These are phyloP conservation scores for Candida loeiensis DNA, from an alignment of 805 yeast genomes.

Conservation along the genomic window DNA sequence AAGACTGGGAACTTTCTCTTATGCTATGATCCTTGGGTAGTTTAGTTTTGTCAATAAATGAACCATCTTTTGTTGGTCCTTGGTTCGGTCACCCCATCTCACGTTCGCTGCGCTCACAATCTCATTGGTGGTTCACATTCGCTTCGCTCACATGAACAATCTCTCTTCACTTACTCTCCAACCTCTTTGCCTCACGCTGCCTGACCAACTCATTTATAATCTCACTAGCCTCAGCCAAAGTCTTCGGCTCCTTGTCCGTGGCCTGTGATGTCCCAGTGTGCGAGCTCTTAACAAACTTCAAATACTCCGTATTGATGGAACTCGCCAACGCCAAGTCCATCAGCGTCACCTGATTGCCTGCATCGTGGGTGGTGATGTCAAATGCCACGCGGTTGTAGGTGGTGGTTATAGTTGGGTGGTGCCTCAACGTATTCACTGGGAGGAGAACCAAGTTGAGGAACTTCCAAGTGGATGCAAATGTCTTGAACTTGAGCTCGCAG, in stretches of 20 bases:
- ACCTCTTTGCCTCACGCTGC: background rate
- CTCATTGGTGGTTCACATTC: background rate
- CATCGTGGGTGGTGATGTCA: slow-evolving; percentile 64
- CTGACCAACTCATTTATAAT: slow-evolving; percentile 12
- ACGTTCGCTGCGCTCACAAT: too few species aligned
- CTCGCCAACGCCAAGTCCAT: slow-evolving; percentile 58
- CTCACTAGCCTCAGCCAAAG: slow-evolving; percentile 13
- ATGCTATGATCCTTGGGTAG: too few species aligned
- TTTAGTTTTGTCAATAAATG: too few species aligned
- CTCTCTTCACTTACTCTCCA: background rate
- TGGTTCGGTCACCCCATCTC: too few species aligned
- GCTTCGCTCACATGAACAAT: background rate
- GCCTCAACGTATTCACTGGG: slow-evolving; percentile 55
- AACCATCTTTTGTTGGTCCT: too few species aligned
- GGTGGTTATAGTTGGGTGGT: slow-evolving; percentile 69
- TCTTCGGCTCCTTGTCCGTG: slow-evolving; percentile 1
- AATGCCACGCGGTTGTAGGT: slow-evolving; percentile 57
- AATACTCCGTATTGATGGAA: slow-evolving; percentile 18
- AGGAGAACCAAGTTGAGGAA: slow-evolving; percentile 57
- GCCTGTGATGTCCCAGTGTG: background rate
- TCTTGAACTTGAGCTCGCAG: slow-evolving; percentile 37
- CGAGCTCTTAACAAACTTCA: slow-evolving; percentile 1
- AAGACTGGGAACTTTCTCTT: too few species aligned
- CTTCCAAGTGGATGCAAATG: slow-evolving; percentile 64
- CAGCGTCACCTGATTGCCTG: slow-evolving; percentile 45